Evolutionary conservation across 179 eudicot genomes (phyloP), one percentile per base, ranked within the genome.

Genomic region (Beta corolliflora): DNA sequence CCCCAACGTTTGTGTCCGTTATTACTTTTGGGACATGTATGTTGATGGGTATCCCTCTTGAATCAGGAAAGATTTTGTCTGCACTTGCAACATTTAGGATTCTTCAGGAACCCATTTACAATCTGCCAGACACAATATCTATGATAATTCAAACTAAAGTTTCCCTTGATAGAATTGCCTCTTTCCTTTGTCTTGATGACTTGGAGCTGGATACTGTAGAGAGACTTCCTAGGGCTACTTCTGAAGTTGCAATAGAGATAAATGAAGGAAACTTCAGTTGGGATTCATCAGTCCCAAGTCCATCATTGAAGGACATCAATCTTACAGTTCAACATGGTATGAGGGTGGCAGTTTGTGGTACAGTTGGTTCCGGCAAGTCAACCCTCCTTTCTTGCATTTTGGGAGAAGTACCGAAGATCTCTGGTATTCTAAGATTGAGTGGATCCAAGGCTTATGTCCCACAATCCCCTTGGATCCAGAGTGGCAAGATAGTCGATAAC

Each of bases 281-380:
- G 98, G 94, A 93, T 73, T 71, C 61, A n/a, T 71, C 85, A 9
- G 77, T 85, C 29, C 55, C 88, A 15, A 71, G 64, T 63, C 88
- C 85, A 18, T 82, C 89, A 46, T 76, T 93, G 67, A 88, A 80
- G 85, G 88, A 91, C 55, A 84, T 93, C 55, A 92, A 87, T 69
- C 50, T 93, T 10, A 84, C 68, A 71, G 86, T 89, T 61, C 66
- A 75, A 64, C 89, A 67, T 83, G 97, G 95, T n/a, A 91, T 84
- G 89, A 93, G 84, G 80, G 88, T 93, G 46, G 97, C 95, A 53
- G 75, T 93, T 69, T 93, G 97, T 85, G 97, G 95, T 21, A 86
- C 90, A 1, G 94, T 93, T 85, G 97, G 95, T 66, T 88, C 95
- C 7, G 95, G 97, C 18, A 93, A 93, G 82, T 92, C 97, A 2